These are phyloP conservation scores for Fonsecaea multimorphosa DNA, from an alignment of 2,329 filamentous ascomycete species.

Conservation along the genomic window DNA sequence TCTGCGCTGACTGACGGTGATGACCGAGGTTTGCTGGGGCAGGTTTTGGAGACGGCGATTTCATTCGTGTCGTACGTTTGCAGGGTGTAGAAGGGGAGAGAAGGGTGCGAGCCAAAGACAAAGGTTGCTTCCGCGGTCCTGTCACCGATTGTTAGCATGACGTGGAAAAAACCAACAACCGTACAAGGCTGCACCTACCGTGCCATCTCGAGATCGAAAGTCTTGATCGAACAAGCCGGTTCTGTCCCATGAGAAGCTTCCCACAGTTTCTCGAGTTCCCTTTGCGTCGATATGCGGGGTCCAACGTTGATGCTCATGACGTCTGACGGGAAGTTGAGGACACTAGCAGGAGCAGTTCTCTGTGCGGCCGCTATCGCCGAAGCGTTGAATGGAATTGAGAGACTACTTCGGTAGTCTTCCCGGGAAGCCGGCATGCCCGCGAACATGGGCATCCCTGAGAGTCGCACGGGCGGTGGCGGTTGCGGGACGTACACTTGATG, in stretches of 20 bases:
- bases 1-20: constrained; percentile 33
- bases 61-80: constrained; percentile 52
- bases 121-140: constrained; percentile 52
- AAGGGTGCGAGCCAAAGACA: constrained; percentile 49
- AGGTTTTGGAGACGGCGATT: constrained; percentile 50
- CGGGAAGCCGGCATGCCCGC: constrained; percentile 27
- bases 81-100: constrained; percentile 54
- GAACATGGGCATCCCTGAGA: constrained; percentile 22
- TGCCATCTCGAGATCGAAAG: constrained; percentile 50
- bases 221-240: constrained; percentile 42
- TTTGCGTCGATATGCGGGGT: constrained; percentile 47
- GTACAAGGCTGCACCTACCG: constrained; percentile 41
- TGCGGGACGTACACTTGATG: constrained; percentile 49
- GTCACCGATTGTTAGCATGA: constrained; percentile 32
- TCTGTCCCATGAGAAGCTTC: constrained; percentile 54
- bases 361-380: constrained; percentile 47
- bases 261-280: constrained; percentile 52
- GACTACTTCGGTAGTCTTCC: constrained; percentile 42
- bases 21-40: constrained; percentile 42
- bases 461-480: constrained; percentile 30
- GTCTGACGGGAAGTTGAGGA: constrained; percentile 50
- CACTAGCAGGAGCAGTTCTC: constrained; percentile 51
- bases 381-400: constrained; percentile 41
- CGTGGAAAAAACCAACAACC: background rate
- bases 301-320: constrained; percentile 45